phyloP scores from a whole-genome alignment of 305 asterid species.

The Lippia alba region DNA sequence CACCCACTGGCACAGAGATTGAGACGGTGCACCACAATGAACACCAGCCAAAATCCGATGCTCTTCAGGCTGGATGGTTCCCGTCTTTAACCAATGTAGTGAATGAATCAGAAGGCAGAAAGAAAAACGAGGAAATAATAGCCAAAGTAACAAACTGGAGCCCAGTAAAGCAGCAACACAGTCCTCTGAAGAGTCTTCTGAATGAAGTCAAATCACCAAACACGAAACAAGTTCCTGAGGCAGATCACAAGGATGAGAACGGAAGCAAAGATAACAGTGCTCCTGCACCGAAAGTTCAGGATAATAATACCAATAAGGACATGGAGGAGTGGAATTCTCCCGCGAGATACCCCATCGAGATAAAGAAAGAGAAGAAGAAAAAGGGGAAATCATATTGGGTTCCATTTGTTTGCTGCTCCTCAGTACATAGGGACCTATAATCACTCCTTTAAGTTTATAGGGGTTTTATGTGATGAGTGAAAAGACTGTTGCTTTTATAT shows the following conservation, averaged over 20 bases:
- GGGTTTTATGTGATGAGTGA: slow-evolving; percentile 3
- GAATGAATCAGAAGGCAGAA: slow-evolving; percentile 83
- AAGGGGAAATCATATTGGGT: slow-evolving; percentile 76
- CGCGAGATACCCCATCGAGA: slow-evolving; percentile 76
- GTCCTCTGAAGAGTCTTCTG: slow-evolving; percentile 64
- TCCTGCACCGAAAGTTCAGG: slow-evolving; percentile 30
- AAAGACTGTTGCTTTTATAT: not conserved
- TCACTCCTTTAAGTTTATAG: slow-evolving; percentile 7
- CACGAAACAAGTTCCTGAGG: slow-evolving; percentile 47
- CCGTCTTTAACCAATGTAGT: slow-evolving; percentile 72
- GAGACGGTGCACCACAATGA: slow-evolving; percentile 48
- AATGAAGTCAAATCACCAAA: slow-evolving; percentile 65
- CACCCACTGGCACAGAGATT: slow-evolving; percentile 56
- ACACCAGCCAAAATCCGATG: slow-evolving; percentile 49
- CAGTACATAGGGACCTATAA: slow-evolving; percentile 64
- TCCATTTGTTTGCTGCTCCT: slow-evolving; percentile 91
- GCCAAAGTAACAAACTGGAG: slow-evolving; percentile 85
- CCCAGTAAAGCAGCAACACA: slow-evolving; percentile 48
- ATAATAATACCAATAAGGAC: slow-evolving; percentile 44
- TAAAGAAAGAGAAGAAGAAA: slow-evolving; percentile 84
- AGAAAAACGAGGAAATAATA: slow-evolving; percentile 83
- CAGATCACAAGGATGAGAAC: slow-evolving; percentile 46
- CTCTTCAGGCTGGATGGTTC: slow-evolving; percentile 71
- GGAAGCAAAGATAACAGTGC: slow-evolving; percentile 46
- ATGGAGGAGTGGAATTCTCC: slow-evolving; percentile 90